A percentile compares a stretch with the other conserved stretches of the same genome.
phyloP scores from a whole-genome alignment of 2,329 filamentous ascomycete species.

The Phoma herbarum region DNA sequence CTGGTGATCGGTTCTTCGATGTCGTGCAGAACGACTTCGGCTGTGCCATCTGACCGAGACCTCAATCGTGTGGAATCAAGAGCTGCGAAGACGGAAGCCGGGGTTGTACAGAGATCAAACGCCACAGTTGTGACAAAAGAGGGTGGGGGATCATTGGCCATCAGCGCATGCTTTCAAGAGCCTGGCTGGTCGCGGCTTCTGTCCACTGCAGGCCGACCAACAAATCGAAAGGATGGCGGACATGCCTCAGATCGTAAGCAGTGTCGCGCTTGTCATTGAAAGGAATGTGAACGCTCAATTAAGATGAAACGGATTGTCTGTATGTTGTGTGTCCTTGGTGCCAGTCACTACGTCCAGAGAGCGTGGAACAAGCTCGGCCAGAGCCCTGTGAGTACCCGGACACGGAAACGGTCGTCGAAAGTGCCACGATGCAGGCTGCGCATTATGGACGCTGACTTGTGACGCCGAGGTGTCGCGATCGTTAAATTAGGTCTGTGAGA shows the following conservation, averaged over 20 bases:
- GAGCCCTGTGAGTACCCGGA: constrained; percentile 7
- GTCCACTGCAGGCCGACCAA: constrained; percentile 4
- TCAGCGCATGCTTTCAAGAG: constrained; percentile 10
- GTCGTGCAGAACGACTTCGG: constrained; percentile 11
- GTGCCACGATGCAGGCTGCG: constrained; percentile 18
- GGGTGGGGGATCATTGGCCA: constrained; percentile 19
- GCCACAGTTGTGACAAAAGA: constrained; percentile 5
- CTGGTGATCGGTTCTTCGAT: constrained; percentile 17
- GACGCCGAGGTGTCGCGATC: constrained; percentile 12
- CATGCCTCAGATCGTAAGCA: constrained; percentile 1
- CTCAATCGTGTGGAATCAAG: not conserved
- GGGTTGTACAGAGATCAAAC: constrained; percentile 2
- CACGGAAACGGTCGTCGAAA: constrained; percentile 24
- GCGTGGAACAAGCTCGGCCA: constrained; percentile 18
- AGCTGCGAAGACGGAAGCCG: not conserved
- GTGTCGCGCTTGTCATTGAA: constrained; percentile 3
- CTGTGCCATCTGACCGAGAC: constrained; percentile 3
- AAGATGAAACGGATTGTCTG: constrained; percentile 14
- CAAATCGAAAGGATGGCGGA: constrained; percentile 5
- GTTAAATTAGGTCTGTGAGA: constrained; percentile 8
- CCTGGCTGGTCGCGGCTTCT: constrained; percentile 2
- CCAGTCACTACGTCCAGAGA: constrained; percentile 18
- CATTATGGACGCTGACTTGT: constrained; percentile 8
- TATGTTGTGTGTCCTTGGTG: constrained; percentile 18
- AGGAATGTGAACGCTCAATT: constrained; percentile 12